phyloP scores from a whole-genome alignment of 78 protist genomes.

The Chrysochromulina tobinii region DNA sequence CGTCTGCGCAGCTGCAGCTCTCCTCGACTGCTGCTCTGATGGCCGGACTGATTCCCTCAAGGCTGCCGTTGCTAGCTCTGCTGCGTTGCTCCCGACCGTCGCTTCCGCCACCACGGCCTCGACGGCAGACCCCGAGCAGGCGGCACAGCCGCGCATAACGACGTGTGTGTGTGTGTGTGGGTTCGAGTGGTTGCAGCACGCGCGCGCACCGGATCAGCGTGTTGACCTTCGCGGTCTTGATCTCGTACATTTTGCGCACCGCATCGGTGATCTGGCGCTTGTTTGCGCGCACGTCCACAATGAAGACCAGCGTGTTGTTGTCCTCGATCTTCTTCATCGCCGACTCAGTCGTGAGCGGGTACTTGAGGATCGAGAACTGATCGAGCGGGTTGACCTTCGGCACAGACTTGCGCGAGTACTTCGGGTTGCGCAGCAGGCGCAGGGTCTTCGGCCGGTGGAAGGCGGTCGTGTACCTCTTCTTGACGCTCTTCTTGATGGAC shows the following conservation, averaged over 20 bases:
- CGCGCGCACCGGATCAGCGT: slow-evolving; percentile 80
- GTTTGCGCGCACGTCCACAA: slow-evolving; percentile 88
- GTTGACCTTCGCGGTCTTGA: slow-evolving; percentile 86
- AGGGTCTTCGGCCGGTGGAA: slow-evolving; percentile 79
- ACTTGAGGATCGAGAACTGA: slow-evolving; percentile 46
- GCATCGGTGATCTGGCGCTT: slow-evolving; percentile 93
- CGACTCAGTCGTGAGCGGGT: slow-evolving; percentile 95
- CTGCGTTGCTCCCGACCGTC: too few species aligned
- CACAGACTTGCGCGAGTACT: slow-evolving; percentile 43
- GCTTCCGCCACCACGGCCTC: too few species aligned
- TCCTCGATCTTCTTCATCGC: slow-evolving; percentile 97
- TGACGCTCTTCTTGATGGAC: slow-evolving; percentile 11
- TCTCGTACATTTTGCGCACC: slow-evolving; percentile 87
- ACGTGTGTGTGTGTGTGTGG: too few species aligned
- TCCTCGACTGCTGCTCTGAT: too few species aligned
- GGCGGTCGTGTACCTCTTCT: slow-evolving; percentile 39
- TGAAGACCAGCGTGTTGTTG: slow-evolving; percentile 96
- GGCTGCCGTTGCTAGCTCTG: too few species aligned
- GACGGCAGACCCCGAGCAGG: too few species aligned
- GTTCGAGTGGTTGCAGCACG: not conserved
- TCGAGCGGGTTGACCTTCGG: slow-evolving; percentile 41
- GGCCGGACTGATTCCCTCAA: too few species aligned
- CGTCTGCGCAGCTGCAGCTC: too few species aligned
- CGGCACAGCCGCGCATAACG: too few species aligned
- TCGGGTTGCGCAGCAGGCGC: slow-evolving; percentile 39